phyloP scores from a whole-genome alignment of 805 yeast species.

The Lipomyces japonicus region DNA sequence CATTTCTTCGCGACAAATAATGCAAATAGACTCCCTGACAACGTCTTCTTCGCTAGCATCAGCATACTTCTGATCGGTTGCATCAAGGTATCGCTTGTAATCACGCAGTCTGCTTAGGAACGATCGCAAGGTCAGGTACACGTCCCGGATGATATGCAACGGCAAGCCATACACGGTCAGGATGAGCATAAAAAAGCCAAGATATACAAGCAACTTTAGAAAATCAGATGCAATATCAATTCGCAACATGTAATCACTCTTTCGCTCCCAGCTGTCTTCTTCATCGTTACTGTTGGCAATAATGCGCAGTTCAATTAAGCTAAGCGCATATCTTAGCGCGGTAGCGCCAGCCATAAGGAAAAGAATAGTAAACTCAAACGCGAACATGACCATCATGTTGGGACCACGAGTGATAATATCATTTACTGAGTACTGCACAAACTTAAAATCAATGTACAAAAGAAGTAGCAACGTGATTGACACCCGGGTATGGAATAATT shows the following conservation, averaged over 20 bases:
- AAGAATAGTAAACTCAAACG: slow-evolving; percentile 69
- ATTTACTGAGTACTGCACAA: slow-evolving; percentile 51
- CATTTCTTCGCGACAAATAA: slow-evolving; percentile 92
- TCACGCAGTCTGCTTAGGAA: slow-evolving; percentile 34
- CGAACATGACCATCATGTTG: slow-evolving; percentile 56
- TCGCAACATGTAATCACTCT: slow-evolving; percentile 54
- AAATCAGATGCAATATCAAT: slow-evolving; percentile 45
- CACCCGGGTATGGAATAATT: slow-evolving; percentile 42
- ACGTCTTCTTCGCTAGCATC: slow-evolving; percentile 64
- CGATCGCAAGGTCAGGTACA: slow-evolving; percentile 40
- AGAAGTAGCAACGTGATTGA: slow-evolving; percentile 47
- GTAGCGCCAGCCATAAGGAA: slow-evolving; percentile 51
- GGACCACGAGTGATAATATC: slow-evolving; percentile 32
- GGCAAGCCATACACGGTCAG: slow-evolving; percentile 47
- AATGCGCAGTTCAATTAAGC: slow-evolving; percentile 54
- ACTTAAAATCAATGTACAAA: slow-evolving; percentile 48
- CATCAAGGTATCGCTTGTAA: slow-evolving; percentile 34
- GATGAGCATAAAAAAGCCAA: slow-evolving; percentile 47
- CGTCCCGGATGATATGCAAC: slow-evolving; percentile 49
- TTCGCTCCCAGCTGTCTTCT: slow-evolving; percentile 71
- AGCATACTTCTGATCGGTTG: slow-evolving; percentile 54
- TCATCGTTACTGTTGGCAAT: slow-evolving; percentile 44
- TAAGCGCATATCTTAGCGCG: slow-evolving; percentile 47
- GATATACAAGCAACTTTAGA: slow-evolving; percentile 46
- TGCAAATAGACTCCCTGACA: slow-evolving; percentile 51